Base-by-base conservation (phyloP, 768 basidiomycete species). In the Suillus plorans region DNA sequence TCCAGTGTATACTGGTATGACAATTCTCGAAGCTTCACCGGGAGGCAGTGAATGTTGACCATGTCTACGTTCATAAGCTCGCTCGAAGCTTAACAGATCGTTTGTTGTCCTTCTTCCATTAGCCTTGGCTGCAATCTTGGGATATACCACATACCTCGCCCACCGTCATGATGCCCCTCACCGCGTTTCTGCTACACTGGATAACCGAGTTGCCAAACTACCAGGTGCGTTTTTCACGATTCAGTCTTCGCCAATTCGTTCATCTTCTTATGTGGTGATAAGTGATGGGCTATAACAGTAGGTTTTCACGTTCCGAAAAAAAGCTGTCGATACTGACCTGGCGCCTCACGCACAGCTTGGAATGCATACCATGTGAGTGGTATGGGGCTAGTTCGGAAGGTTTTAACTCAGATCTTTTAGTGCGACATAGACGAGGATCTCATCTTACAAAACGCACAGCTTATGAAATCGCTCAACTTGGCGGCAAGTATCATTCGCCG, bases 241-340 rank as follows among this genome's bases (percentile, higher is more conserved):
- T 42, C 20, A 37, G 36, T 31, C 8, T 14, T 4, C 25, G 22
- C n/a, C 28, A 8, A 4, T 7, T 4, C 39, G 10, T 37, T 65
- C 52, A 70, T 45, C 69, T 39, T 45, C 69, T 39, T n/a, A 28
- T 39, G 16, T 12, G 10, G 20, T 10, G 47, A 31, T 2, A 47
- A 88, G 86, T 83, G 22, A 78, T 89, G 78, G 88, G 87, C 3
- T 89, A 85, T 68, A 89, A 89, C 67, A 88, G 86, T 88, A 57
- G 71, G 85, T 68, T 25, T 60, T 61, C 47, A 20, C 50, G 2
- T 20, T 12, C 39, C 6, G 36, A 7, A 18, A 31, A 31, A 6
- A 31, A 7, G 22, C 20, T 69, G 42, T 28, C 52, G 22, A 25
- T 45, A 60, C 49, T 31, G 44, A 70, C 58, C 62, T 66, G 22